A percentile compares a stretch with the other conserved stretches of the same genome.
Evolutionary conservation across 1,284 basidiomycete species (phyloP).

Genomic region (Pseudozyma flocculosa): DNA sequence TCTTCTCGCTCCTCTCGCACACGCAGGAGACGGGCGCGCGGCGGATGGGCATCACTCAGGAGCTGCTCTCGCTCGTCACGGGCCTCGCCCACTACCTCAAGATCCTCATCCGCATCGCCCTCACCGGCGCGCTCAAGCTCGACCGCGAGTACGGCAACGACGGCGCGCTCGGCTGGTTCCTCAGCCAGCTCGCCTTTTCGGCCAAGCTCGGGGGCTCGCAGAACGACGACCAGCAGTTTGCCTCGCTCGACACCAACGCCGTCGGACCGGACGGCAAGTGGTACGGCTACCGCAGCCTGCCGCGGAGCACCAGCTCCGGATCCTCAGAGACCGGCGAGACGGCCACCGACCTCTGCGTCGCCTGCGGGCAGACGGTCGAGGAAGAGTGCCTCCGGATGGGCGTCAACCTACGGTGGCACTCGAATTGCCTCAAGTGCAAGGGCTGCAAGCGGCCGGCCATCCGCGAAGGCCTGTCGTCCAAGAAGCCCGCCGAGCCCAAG

Average conservation of each 20-base stretch:
- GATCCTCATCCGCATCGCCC: slow-evolving; percentile 95
- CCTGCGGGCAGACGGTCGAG: slow-evolving; percentile 86
- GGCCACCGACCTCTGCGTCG: slow-evolving; percentile 78
- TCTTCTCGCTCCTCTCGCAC: slow-evolving; percentile 95
- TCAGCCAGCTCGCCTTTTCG: slow-evolving; percentile 86
- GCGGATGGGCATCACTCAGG: slow-evolving; percentile 93
- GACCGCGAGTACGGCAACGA: slow-evolving; percentile 83
- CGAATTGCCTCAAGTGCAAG: slow-evolving; percentile 80
- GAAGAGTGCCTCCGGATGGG: slow-evolving; percentile 93
- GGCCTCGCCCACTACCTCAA: slow-evolving; percentile 98
- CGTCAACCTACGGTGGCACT: slow-evolving; percentile 94
- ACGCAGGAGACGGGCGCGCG: slow-evolving; percentile 86
- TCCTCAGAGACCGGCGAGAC: slow-evolving; percentile 54
- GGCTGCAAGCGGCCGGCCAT: slow-evolving; percentile 64
- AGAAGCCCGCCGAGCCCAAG: slow-evolving; percentile 20
- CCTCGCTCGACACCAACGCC: slow-evolving; percentile 32
- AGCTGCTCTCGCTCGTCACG: slow-evolving; percentile 94
- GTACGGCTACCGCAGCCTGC: slow-evolving; percentile 53
- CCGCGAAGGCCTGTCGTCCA: slow-evolving; percentile 21
- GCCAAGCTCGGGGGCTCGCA: slow-evolving; percentile 60
- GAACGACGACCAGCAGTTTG: slow-evolving; percentile 30
- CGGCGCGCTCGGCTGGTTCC: slow-evolving; percentile 82
- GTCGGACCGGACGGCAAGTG: slow-evolving; percentile 35
- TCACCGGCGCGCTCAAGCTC: slow-evolving; percentile 91
- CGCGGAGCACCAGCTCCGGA: slow-evolving; percentile 39